These are phyloP conservation scores for Aspergillus sp. DNA, from an alignment of 2,329 filamentous ascomycete species.

Conservation along the genomic window DNA sequence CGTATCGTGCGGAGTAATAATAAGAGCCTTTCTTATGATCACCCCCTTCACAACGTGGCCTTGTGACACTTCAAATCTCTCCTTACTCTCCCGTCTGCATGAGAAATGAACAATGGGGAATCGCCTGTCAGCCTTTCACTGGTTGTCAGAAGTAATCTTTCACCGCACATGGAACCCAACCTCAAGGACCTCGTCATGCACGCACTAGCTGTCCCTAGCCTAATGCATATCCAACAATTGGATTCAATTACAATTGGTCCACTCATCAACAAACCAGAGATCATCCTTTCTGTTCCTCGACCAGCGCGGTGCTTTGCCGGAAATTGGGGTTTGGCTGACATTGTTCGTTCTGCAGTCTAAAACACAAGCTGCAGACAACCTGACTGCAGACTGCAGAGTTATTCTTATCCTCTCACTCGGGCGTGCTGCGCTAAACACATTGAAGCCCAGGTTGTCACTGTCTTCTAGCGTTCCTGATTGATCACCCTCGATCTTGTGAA, in stretches of 20 bases:
- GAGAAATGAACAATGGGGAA: neutral
- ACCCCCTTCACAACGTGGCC: slow-evolving; percentile 6
- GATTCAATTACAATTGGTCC: slow-evolving; percentile 1
- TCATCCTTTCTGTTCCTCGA: slow-evolving; percentile 1
- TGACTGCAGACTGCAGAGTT: slow-evolving; percentile 5
- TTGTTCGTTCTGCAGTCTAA: neutral
- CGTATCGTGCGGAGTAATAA: neutral
- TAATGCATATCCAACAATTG: slow-evolving; percentile 5
- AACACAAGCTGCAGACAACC: neutral
- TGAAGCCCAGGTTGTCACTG: neutral
- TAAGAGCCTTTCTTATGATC: neutral
- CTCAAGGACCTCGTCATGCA: neutral
- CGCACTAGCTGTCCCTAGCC: neutral
- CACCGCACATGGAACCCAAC: neutral
- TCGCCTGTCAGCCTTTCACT: neutral
- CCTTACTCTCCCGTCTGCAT: neutral
- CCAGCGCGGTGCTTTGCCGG: neutral
- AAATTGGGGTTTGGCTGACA: neutral
- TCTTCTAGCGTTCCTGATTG: neutral
- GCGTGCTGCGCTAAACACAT: slow-evolving; percentile 1
- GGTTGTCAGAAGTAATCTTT: neutral
- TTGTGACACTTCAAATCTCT: neutral
- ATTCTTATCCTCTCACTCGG: slow-evolving; percentile 4
- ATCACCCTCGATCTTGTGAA: neutral
- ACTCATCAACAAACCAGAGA: neutral